phyloP scores from a whole-genome alignment of 805 yeast genomes.

The Cyberlindnera petersonii region DNA sequence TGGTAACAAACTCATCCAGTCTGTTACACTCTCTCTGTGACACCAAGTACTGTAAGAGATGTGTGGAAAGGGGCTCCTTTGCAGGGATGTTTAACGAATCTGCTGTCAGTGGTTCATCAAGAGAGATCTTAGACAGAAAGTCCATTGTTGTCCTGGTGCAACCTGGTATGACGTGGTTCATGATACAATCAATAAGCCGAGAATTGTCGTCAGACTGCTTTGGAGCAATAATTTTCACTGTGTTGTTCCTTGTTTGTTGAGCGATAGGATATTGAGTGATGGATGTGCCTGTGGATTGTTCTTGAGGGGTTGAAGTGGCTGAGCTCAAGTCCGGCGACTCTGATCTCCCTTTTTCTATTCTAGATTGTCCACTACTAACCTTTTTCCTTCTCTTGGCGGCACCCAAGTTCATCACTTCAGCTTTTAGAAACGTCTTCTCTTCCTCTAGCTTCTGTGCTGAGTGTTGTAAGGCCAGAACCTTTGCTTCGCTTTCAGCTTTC shows the following conservation, averaged over 20 bases:
- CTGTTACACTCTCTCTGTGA: conserved; percentile 39
- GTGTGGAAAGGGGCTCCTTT: conserved; percentile 32
- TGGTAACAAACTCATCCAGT: conserved; percentile 46
- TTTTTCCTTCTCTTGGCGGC: conserved; percentile 20
- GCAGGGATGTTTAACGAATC: conserved; percentile 27
- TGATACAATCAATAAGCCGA: conserved; percentile 34
- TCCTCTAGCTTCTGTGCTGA: conserved; percentile 44
- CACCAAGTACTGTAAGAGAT: conserved; percentile 41
- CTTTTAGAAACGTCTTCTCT: conserved; percentile 51
- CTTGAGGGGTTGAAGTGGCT: neutral
- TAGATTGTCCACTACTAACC: conserved; percentile 7
- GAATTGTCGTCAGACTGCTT: conserved; percentile 32
- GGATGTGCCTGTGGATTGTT: neutral
- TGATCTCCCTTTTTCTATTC: conserved; percentile 12
- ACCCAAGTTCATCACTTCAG: conserved; percentile 39
- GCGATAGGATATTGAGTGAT: no score
- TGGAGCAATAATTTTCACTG: conserved; percentile 12
- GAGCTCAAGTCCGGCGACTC: conserved; percentile 5
- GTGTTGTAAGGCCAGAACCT: conserved; percentile 38
- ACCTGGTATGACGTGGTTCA: conserved; percentile 36
- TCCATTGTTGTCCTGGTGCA: conserved; percentile 30
- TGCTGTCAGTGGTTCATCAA: conserved; percentile 6
- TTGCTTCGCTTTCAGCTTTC: conserved; percentile 29
- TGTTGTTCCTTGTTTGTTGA: neutral
- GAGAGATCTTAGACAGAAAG: conserved; percentile 31